These are phyloP conservation scores for Colletotrichum lini DNA, from an alignment of 2,329 filamentous ascomycete genomes.

Conservation along the genomic window DNA sequence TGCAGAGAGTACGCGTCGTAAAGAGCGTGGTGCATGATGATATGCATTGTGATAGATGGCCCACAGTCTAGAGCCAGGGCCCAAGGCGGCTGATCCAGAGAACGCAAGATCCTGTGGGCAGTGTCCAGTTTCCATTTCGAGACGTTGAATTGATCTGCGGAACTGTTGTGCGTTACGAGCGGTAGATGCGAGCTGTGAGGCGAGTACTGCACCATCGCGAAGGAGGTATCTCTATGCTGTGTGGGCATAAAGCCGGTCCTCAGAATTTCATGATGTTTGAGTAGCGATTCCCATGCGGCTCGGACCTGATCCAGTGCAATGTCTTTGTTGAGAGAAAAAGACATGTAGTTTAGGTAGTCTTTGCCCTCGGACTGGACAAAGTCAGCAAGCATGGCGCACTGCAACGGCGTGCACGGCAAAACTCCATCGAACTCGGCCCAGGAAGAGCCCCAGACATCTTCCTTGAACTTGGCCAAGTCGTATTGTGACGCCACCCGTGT, in stretches of 20 bases:
- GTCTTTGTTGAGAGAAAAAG: slow-evolving; percentile 62
- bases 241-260: slow-evolving; percentile 80
- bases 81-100: slow-evolving; percentile 75
- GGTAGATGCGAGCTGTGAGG: slow-evolving; percentile 38
- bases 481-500: slow-evolving; percentile 45
- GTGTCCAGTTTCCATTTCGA: slow-evolving; percentile 55
- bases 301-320: slow-evolving; percentile 60
- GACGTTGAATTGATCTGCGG: slow-evolving; percentile 48
- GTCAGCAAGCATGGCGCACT: slow-evolving; percentile 84
- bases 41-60: slow-evolving; percentile 53
- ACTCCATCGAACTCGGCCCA: slow-evolving; percentile 67
- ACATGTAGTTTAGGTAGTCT: slow-evolving; percentile 83
- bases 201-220: slow-evolving; percentile 80
- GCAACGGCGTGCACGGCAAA: slow-evolving; percentile 84
- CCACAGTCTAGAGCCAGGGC: slow-evolving; percentile 63
- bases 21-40: slow-evolving; percentile 81
- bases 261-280: slow-evolving; percentile 76
- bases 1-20: slow-evolving; percentile 87
- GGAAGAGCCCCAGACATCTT: slow-evolving; percentile 46
- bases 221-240: slow-evolving; percentile 72
- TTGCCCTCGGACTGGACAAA: slow-evolving; percentile 77
- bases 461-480: slow-evolving; percentile 58
- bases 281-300: slow-evolving; percentile 72
- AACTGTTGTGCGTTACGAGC: slow-evolving; percentile 40
- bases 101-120: slow-evolving; percentile 52